These are phyloP conservation scores for Populus simonii DNA, from an alignment of 345 rosid species.

Conservation along the genomic window DNA sequence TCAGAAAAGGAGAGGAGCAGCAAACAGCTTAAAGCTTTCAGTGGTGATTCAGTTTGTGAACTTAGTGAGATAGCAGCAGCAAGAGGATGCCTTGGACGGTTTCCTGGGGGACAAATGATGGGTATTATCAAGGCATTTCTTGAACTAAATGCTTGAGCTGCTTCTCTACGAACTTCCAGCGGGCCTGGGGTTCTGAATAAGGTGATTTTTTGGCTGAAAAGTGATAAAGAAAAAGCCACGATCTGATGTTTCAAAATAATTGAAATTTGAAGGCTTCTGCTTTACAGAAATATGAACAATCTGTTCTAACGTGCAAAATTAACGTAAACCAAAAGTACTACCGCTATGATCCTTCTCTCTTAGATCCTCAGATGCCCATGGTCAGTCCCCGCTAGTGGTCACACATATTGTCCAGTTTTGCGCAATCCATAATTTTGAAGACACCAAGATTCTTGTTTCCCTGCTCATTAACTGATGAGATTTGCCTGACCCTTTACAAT, in stretches of 20 bases:
- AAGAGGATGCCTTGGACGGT: conserved; percentile 89
- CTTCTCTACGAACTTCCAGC: too few species aligned
- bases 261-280: neutral
- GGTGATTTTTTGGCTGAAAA: neutral
- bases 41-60: conserved; percentile 77
- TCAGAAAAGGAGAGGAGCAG: conserved; percentile 12
- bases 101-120: conserved; percentile 90
- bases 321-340: neutral
- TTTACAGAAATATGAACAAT: neutral
- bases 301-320: neutral
- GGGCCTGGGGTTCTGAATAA: neutral
- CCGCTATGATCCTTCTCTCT: neutral
- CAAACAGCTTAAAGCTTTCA: conserved; percentile 31
- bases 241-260: neutral
- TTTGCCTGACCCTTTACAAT: neutral
- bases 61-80: conserved; percentile 77
- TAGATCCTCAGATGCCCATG: neutral
- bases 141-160: conserved; percentile 17
- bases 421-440: neutral
- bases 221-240: neutral
- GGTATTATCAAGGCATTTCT: conserved; percentile 56
- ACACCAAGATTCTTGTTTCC: neutral
- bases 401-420: neutral
- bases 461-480: neutral
- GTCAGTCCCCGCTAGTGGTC: neutral